Percentiles rank a stretch among this genome's conserved stretches.
phyloP scores from a whole-genome alignment of 768 basidiomycete species.

The Auricularia heimuer region DNA sequence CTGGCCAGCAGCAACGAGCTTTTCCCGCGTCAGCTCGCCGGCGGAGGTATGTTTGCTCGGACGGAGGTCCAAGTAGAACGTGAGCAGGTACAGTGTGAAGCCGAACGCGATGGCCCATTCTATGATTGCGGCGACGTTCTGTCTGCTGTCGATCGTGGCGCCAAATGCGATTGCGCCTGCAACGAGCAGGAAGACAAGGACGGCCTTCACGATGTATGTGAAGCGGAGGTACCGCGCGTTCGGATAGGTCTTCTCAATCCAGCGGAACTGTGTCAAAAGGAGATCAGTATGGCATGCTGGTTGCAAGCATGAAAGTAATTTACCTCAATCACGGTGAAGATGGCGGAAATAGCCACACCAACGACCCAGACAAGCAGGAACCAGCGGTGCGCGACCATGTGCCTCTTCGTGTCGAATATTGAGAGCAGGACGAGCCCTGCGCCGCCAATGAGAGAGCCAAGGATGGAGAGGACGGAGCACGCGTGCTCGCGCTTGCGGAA shows the following conservation, averaged over 20 bases:
- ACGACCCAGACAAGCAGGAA: conserved; percentile 67
- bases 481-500: conserved; percentile 47
- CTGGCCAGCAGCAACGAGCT: too few relatives aligned
- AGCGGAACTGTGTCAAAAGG: not conserved
- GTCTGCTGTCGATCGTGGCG: conserved; percentile 33
- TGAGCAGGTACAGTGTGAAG: conserved; percentile 62
- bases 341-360: conserved; percentile 62
- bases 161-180: conserved; percentile 54
- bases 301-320: conserved; percentile 13
- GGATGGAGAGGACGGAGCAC: conserved; percentile 44
- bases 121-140: conserved; percentile 41
- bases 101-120: conserved; percentile 71
- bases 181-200: conserved; percentile 49
- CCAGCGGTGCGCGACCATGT: conserved; percentile 40
- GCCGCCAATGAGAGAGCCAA: conserved; percentile 54
- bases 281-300: not conserved
- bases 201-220: conserved; percentile 53
- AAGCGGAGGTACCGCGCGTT: conserved; percentile 33
- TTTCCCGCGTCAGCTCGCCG: too few relatives aligned
- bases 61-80: conserved; percentile 57
- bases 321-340: conserved; percentile 59
- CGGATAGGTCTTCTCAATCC: not conserved
- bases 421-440: conserved; percentile 58
- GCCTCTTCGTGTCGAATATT: conserved; percentile 56
- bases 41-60: too few relatives aligned